phyloP scores from a whole-genome alignment of 2,329 filamentous ascomycete genomes.

The Claviceps monticola region DNA sequence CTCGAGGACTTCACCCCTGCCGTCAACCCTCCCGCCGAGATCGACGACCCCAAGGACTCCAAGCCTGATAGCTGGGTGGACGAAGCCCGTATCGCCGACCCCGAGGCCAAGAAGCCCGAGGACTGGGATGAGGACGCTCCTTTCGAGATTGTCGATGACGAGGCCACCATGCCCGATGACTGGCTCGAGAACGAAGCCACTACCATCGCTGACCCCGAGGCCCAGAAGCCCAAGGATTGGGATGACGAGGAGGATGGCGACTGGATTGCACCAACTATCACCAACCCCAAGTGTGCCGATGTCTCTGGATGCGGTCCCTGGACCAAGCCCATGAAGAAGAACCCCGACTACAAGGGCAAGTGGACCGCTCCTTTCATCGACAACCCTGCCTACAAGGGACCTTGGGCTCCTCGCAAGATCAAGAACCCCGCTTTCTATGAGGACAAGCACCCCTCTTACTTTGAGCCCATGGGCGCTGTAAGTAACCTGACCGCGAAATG shows the following conservation, averaged over 20 bases:
- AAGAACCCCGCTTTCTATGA: slow-evolving; percentile 92
- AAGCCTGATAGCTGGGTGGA: slow-evolving; percentile 98
- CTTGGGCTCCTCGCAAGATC: slow-evolving; percentile 91
- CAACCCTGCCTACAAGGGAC: slow-evolving; percentile 96
- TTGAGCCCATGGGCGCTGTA: slow-evolving; percentile 95
- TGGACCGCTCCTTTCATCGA: slow-evolving; percentile 88
- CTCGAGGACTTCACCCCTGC: slow-evolving; percentile 84
- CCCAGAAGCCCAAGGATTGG: slow-evolving; percentile 97
- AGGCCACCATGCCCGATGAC: slow-evolving; percentile 81
- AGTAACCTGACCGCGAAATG: slow-evolving; percentile 28
- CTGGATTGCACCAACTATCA: slow-evolving; percentile 78
- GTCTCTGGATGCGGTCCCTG: slow-evolving; percentile 88
- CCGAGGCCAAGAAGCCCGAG: slow-evolving; percentile 88
- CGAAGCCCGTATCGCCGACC: slow-evolving; percentile 78
- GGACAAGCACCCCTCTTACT: slow-evolving; percentile 92
- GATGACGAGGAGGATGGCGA: slow-evolving; percentile 99
- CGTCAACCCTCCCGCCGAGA: slow-evolving; percentile 92
- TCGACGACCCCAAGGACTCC: slow-evolving; percentile 82
- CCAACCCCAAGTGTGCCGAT: slow-evolving; percentile 93
- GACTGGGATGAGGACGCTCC: slow-evolving; percentile 99
- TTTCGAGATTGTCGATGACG: slow-evolving; percentile 89
- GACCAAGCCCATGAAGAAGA: slow-evolving; percentile 83
- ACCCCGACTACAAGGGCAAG: slow-evolving; percentile 97
- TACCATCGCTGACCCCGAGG: slow-evolving; percentile 80
- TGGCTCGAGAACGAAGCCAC: slow-evolving; percentile 86